Evolutionary conservation across 2,329 filamentous ascomycete species (phyloP).

Genomic region (Purpureocillium takamizusanense): DNA sequence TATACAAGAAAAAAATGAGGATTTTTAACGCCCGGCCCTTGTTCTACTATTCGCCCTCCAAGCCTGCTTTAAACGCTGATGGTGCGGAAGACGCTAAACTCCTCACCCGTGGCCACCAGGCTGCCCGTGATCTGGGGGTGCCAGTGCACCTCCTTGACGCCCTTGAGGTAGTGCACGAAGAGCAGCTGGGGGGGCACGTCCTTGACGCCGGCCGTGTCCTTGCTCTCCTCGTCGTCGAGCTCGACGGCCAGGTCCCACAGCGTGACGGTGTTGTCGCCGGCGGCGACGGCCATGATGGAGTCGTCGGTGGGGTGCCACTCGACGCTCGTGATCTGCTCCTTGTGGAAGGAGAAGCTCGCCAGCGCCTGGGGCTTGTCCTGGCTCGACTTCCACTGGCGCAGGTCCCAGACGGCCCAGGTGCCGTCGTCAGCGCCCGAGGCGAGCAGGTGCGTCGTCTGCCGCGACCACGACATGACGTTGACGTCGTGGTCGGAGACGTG

Average conservation of each 20-base stretch:
- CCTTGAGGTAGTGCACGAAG: constrained; percentile 94
- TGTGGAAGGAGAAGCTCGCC: constrained; percentile 92
- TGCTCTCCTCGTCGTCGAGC: constrained; percentile 92
- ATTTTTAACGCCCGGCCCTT: too few species aligned
- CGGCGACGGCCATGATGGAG: constrained; percentile 86
- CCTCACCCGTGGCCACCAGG: constrained; percentile 81
- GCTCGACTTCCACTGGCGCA: constrained; percentile 78
- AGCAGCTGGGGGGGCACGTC: constrained; percentile 91
- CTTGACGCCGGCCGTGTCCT: constrained; percentile 74
- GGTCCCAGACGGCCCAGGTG: constrained; percentile 91
- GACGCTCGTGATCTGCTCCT: constrained; percentile 88
- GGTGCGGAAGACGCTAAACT: constrained; percentile 79
- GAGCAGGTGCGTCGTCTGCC: constrained; percentile 77
- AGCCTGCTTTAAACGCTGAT: constrained; percentile 57
- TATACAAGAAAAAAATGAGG: too few species aligned
- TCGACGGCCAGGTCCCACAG: constrained; percentile 96
- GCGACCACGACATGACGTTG: constrained; percentile 95
- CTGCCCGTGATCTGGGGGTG: constrained; percentile 90
- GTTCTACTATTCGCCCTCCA: too few species aligned
- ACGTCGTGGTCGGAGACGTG: constrained; percentile 79
- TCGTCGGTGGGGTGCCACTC: constrained; percentile 98
- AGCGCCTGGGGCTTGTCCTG: constrained; percentile 64
- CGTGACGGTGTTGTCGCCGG: constrained; percentile 88
- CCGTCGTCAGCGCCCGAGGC: constrained; percentile 91
- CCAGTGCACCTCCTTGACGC: constrained; percentile 95